Base-by-base conservation (phyloP, 148 eudicot species). In the Vaccinium darrowii region DNA sequence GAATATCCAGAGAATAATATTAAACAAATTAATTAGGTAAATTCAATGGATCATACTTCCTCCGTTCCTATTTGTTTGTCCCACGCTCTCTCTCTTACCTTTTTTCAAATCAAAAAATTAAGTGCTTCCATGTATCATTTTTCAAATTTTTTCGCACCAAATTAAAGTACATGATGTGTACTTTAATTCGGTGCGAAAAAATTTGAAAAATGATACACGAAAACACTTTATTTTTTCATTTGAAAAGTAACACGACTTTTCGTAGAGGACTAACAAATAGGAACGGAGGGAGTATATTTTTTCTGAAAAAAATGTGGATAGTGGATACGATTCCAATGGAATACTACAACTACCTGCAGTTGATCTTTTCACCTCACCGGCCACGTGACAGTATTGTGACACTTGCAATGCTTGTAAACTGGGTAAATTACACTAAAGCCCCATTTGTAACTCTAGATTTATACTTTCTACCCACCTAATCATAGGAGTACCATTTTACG, bases 1-100 rank as follows among this genome's bases (percentile, higher is more conserved):
- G 84, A 82, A 82, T 82, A 82, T 82, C 79, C 84, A 33, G 63
- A 53, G 62, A 78, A 78, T 78, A 78, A 52, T 16, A 78, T 78
- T 78, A 52, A 33, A 50, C 36, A 27, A 65, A 27, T 78, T 53
- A 75, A 50, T 60, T 86, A 78, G 78, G 58, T 78, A 21, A 78
- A 33, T 30, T 57, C 19, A 43, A 82, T 77, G 16, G 5, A 60
- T n/a, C 72, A 50, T 43, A n/a, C n/a, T n/a, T n/a, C n/a, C n/a
- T n/a, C n/a, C n/a, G n/a, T n/a, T n/a, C n/a, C n/a, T n/a, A n/a
- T n/a, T n/a, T n/a, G n/a, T n/a, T n/a, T n/a, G n/a, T n/a, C n/a
- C n/a, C n/a, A n/a, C n/a, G n/a, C n/a, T n/a, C n/a, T n/a, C n/a
- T n/a, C n/a, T n/a, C n/a, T n/a, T n/a, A n/a, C n/a, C n/a, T n/a